Evolutionary conservation across 192 early-diverging fungal genomes (phyloP), one percentile per base, ranked within the genome.

Genomic region (Dissophora globulifera): DNA sequence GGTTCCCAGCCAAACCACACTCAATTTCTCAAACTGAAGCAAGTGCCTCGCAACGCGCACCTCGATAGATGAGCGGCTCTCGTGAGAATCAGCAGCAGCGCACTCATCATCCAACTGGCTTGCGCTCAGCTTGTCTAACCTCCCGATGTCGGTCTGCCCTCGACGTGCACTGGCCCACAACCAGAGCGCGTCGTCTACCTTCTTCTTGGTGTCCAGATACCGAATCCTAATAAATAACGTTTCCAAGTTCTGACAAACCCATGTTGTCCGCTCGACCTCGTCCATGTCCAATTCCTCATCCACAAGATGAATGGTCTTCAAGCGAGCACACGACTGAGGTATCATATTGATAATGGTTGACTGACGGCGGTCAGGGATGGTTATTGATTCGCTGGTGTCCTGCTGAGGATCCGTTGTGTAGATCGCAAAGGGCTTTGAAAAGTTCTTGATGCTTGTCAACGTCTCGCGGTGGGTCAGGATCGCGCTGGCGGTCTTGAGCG

Each of bases 251-350:
- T 41, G 13, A 4, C 54, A 56, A 5, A 1, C n/a, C 54, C 54
- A 56, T 9, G 17, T 38, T 10, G 4, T 12, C 35, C 4, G 4
- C 26, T 56, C 54, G 13, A 56, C 26, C 25, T 7, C 23, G 19
- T 56, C 54, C 22, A 56, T 56, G 4, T 56, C 54, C 32, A 56
- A 38, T 38, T 38, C 41, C 20, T 56, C 35, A 10, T 56, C 35
- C 15, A 25, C 22, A 38, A 22, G 33, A 42, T 25, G 13, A 4
- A 56, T 9, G 3, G 20, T 26, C 15, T 20, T 25, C 5, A 56
- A 17, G 2, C 22, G 3, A 4, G 33, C 3, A 25, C 54, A 56
- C 11, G 5, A 4, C 43, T 12, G 43, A 45, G 16, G 43, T n/a
- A 45, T 10, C 43, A n/a, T n/a, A 10, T 17, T 10, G n/a, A 45